These are phyloP conservation scores for Irpex rosettiformis DNA, from an alignment of 1,284 basidiomycete genomes.

Conservation along the genomic window DNA sequence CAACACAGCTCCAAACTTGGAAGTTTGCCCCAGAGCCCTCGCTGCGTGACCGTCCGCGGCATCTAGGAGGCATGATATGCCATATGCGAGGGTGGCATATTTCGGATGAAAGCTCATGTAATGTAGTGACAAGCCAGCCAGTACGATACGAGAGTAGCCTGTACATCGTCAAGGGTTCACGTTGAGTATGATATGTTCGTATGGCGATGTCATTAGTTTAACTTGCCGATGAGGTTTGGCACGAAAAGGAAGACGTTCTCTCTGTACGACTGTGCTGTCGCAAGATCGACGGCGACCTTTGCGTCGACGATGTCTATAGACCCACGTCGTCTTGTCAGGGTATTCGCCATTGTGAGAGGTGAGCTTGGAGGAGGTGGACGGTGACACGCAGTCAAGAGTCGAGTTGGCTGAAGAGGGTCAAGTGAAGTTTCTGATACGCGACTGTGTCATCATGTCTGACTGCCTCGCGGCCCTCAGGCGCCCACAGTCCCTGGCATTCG, in stretches of 20 bases:
- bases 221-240: slow-evolving; percentile 90
- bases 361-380: slow-evolving; percentile 7
- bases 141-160: slow-evolving; percentile 91
- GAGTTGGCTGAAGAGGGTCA: slow-evolving; percentile 1
- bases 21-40: slow-evolving; percentile 85
- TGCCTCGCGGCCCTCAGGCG: neutral
- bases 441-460: neutral
- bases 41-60: slow-evolving; percentile 96
- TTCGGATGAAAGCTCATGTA: slow-evolving; percentile 96
- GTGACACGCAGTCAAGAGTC: slow-evolving; percentile 4
- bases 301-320: slow-evolving; percentile 69
- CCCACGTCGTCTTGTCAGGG: slow-evolving; percentile 24
- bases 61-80: slow-evolving; percentile 91
- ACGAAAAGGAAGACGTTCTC: slow-evolving; percentile 97
- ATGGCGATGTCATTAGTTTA: neutral
- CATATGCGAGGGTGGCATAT: slow-evolving; percentile 88
- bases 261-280: slow-evolving; percentile 77
- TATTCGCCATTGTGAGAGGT: slow-evolving; percentile 24
- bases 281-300: slow-evolving; percentile 76
- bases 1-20: slow-evolving; percentile 96
- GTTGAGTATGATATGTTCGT: neutral
- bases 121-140: slow-evolving; percentile 87
- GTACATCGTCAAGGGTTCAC: slow-evolving; percentile 1
- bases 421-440: neutral
- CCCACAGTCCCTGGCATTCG: neutral